Conservation (phyloP, 1,139 yeast species). For the Protomyces lactucae-debilis region DNA sequence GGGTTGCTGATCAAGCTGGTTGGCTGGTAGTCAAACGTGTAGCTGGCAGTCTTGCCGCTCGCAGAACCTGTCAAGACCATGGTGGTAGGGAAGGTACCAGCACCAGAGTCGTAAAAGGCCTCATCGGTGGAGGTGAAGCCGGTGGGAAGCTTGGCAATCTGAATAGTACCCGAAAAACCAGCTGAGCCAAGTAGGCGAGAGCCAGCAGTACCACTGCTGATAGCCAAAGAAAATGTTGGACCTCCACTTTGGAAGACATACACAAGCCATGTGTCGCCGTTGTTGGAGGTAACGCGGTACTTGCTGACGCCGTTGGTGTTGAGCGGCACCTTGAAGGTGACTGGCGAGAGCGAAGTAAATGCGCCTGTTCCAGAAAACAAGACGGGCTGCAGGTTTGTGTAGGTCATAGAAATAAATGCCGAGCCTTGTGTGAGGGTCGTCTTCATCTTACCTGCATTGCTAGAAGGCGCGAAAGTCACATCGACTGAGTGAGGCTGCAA, state of each 20-base stretch:
- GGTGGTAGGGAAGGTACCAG: conserved; percentile 53
- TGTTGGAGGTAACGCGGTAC: conserved; percentile 41
- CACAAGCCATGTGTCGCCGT: conserved; percentile 54
- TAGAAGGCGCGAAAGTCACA: conserved; percentile 46
- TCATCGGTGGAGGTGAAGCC: conserved; percentile 9
- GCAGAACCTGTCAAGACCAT: conserved; percentile 44
- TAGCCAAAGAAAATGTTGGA: conserved; percentile 33
- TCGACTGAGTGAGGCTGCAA: conserved; percentile 55
- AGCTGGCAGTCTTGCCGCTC: conserved; percentile 45
- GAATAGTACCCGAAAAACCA: conserved; percentile 54
- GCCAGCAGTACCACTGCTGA: conserved; percentile 32
- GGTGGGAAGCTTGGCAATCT: conserved; percentile 54
- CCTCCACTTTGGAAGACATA: conserved; percentile 45
- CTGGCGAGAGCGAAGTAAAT: conserved; percentile 46
- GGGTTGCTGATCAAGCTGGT: conserved; percentile 38
- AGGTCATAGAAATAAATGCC: conserved; percentile 70
- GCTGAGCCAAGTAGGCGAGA: conserved; percentile 45
- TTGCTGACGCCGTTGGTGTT: conserved; percentile 47
- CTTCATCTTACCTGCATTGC: conserved; percentile 34
- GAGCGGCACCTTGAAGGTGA: conserved; percentile 36
- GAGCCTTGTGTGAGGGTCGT: conserved; percentile 61
- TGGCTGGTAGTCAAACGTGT: conserved; percentile 48
- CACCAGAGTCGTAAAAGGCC: conserved; percentile 50
- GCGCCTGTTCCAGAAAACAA: conserved; percentile 50
- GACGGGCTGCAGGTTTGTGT: conserved; percentile 52